phyloP scores from a whole-genome alignment of 495 filamentous ascomycete species.

The Staphylotrichum longicolle region DNA sequence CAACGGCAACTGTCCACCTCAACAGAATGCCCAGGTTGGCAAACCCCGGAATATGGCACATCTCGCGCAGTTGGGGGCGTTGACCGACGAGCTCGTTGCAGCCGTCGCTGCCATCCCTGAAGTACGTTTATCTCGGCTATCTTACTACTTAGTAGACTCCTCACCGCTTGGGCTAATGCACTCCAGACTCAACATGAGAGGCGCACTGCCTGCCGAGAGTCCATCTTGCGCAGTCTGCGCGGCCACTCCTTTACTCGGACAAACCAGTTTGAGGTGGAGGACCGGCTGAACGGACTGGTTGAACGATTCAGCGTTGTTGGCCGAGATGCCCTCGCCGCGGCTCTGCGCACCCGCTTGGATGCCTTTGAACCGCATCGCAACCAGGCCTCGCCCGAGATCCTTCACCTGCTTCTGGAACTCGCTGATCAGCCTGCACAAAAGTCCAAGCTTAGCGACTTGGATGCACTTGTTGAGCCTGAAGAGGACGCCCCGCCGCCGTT shows the following conservation, averaged over 20 bases:
- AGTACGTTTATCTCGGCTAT: constrained; percentile 14
- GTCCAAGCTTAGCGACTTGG: constrained; percentile 61
- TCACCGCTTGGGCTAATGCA: constrained; percentile 3
- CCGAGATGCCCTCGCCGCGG: constrained; percentile 77
- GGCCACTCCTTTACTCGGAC: constrained; percentile 65
- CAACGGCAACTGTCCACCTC: no score
- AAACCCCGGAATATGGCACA: constrained; percentile 45
- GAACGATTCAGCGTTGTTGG: constrained; percentile 83
- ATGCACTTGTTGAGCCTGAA: constrained; percentile 46
- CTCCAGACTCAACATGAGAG: constrained; percentile 42
- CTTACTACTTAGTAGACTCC: neutral
- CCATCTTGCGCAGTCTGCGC: constrained; percentile 54
- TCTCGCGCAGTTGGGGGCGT: constrained; percentile 31
- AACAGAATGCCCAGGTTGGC: constrained; percentile 14
- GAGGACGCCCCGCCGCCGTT: constrained; percentile 46
- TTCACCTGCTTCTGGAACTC: constrained; percentile 76
- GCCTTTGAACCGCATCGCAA: constrained; percentile 53
- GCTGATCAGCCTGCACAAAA: constrained; percentile 77
- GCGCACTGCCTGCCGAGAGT: constrained; percentile 51
- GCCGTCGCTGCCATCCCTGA: constrained; percentile 37
- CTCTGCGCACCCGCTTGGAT: constrained; percentile 60
- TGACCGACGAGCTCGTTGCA: constrained; percentile 50
- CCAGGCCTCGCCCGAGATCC: constrained; percentile 71
- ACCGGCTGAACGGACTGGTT: constrained; percentile 72
- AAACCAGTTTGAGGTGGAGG: constrained; percentile 83